These are phyloP conservation scores for Neofusicoccum parvum DNA, from an alignment of 2,329 filamentous ascomycete species.

Conservation along the genomic window DNA sequence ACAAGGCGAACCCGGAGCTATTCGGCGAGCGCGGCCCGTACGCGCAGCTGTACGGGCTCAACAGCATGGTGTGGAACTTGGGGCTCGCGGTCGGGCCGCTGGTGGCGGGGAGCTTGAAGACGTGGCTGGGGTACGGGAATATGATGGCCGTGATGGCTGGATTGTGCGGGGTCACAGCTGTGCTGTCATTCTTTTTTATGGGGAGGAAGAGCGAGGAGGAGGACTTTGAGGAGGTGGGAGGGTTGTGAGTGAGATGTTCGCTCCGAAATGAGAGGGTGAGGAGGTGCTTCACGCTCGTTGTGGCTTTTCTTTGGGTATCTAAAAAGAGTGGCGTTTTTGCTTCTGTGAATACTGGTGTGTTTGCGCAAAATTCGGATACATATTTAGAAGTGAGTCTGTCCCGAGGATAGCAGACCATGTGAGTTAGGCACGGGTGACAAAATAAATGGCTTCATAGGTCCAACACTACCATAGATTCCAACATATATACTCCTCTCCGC, in stretches of 20 bases:
- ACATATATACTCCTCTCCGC: too few species aligned
- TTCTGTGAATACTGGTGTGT: too few species aligned
- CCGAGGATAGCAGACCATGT: too few species aligned
- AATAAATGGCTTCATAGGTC: too few species aligned
- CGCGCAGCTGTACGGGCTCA: constrained; percentile 67
- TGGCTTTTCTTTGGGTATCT: too few species aligned
- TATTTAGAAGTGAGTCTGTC: too few species aligned
- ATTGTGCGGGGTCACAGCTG: constrained; percentile 48
- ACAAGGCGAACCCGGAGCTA: constrained; percentile 56
- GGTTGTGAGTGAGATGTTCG: not conserved
- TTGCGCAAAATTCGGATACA: too few species aligned
- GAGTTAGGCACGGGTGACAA: too few species aligned
- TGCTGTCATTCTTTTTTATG: constrained; percentile 14
- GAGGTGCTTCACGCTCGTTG: too few species aligned
- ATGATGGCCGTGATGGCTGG: constrained; percentile 57
- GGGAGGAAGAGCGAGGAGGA: constrained; percentile 1
- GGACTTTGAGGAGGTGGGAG: not conserved
- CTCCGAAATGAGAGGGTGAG: too few species aligned
- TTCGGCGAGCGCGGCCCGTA: constrained; percentile 62
- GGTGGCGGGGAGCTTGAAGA: constrained; percentile 55
- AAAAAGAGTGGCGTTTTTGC: too few species aligned
- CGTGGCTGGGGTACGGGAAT: constrained; percentile 58
- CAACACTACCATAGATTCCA: too few species aligned
- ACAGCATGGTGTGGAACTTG: constrained; percentile 62
- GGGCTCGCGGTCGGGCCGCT: constrained; percentile 64